A percentile compares a stretch with the other conserved stretches of the same genome.
Conservation (phyloP, 495 filamentous ascomycete genomes). For the Talaromyces adpressus region DNA sequence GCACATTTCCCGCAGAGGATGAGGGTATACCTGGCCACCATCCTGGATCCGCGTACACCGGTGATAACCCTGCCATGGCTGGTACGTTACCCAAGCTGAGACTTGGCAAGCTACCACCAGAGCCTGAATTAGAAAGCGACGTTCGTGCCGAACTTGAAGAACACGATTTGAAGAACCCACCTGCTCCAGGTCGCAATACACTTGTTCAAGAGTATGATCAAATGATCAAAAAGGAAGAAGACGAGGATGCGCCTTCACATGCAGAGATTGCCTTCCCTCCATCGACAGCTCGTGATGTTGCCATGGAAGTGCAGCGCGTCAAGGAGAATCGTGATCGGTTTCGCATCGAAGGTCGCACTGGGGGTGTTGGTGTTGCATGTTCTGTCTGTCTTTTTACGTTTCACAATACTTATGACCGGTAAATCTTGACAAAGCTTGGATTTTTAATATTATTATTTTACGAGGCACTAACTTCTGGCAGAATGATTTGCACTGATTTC, state of each 20-base stretch:
- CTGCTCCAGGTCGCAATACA: conserved; percentile 52
- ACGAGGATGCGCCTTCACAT: conserved; percentile 70
- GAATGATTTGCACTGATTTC: conserved; percentile 86
- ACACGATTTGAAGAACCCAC: conserved; percentile 65
- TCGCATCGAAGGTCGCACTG: conserved; percentile 70
- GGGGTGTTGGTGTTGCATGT: conserved; percentile 70
- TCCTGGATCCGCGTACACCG: conserved; percentile 73
- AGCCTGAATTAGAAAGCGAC: conserved; percentile 68
- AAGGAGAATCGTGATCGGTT: conserved; percentile 89
- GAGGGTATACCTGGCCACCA: conserved; percentile 92
- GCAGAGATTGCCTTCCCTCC: conserved; percentile 77
- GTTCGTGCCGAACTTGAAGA: conserved; percentile 77
- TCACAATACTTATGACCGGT: conserved; percentile 91
- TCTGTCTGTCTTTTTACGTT: conserved; percentile 96
- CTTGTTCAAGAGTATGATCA: conserved; percentile 75
- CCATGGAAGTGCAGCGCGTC: conserved; percentile 91
- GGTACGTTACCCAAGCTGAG: conserved; percentile 51
- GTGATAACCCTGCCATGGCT: conserved; percentile 51
- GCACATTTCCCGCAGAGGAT: conserved; percentile 67
- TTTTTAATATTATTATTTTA: neutral
- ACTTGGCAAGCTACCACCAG: conserved; percentile 75
- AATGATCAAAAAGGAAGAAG: conserved; percentile 85
- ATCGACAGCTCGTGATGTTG: conserved; percentile 77
- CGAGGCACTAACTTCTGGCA: conserved; percentile 30
- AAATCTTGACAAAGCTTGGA: conserved; percentile 21